A percentile compares a stretch with the other conserved stretches of the same genome.
Conservation (phyloP, 495 filamentous ascomycete genomes). For the Stereocaulon alpinum region DNA sequence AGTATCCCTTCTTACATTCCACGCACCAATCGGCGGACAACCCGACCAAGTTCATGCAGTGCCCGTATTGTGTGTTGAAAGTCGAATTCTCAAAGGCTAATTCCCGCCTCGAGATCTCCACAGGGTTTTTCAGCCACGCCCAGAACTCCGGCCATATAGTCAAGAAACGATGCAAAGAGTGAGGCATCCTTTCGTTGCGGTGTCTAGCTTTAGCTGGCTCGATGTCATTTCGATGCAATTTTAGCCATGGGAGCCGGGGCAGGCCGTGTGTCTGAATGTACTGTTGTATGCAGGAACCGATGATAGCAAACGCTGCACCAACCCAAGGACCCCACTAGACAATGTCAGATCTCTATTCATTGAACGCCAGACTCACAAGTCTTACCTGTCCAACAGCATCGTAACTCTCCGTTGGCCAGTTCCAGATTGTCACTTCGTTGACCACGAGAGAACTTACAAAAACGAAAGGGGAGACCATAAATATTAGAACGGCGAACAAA, state of each 20-base stretch:
- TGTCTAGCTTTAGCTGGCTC: background rate
- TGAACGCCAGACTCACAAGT: too few species aligned
- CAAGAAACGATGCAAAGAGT: too few species aligned
- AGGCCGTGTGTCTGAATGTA: background rate
- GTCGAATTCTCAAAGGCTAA: background rate
- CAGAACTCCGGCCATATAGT: too few species aligned
- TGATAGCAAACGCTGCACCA: background rate
- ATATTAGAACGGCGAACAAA: background rate
- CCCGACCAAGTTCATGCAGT: background rate
- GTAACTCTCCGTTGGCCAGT: background rate
- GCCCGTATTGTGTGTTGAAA: background rate
- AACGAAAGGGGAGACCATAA: background rate
- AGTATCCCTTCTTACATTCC: background rate
- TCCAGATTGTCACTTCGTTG: background rate
- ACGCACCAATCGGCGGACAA: background rate
- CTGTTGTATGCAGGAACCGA: background rate
- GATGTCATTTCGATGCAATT: background rate
- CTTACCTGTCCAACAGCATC: slow-evolving; percentile 1
- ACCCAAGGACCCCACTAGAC: background rate
- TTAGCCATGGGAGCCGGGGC: too few species aligned
- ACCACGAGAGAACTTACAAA: slow-evolving; percentile 3
- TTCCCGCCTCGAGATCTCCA: background rate
- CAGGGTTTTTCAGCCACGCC: background rate
- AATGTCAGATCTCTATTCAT: background rate
- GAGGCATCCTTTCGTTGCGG: too few species aligned